phyloP scores from a whole-genome alignment of 2,329 filamentous ascomycete species.

The Cryphonectria carpinicola region DNA sequence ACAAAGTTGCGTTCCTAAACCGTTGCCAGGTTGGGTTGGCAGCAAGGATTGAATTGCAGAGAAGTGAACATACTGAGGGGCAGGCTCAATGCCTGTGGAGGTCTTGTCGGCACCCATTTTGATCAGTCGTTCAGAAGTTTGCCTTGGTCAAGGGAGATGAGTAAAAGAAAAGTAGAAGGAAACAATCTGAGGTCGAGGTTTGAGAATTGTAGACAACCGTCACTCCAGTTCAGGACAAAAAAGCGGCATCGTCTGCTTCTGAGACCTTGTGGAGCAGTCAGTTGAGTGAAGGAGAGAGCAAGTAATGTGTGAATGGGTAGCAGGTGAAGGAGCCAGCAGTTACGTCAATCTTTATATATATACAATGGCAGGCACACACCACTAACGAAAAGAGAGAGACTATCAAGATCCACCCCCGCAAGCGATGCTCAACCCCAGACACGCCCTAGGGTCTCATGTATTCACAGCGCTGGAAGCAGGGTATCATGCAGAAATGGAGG shows the following conservation, averaged over 20 bases:
- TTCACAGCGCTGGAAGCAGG: not conserved
- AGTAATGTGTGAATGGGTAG: not conserved
- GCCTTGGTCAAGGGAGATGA: not conserved
- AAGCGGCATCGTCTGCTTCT: not conserved
- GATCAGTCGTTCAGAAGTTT: not conserved
- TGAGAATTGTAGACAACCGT: not conserved
- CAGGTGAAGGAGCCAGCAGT: not conserved
- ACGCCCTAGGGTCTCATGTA: not conserved
- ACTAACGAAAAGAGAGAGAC: not conserved
- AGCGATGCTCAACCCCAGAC: not conserved
- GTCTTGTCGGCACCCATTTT: constrained; percentile 12
- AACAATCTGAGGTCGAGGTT: not conserved
- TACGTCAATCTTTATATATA: not conserved
- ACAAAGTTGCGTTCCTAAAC: not conserved
- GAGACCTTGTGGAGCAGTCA: not conserved
- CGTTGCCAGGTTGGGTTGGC: too few relatives aligned
- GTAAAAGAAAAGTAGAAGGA: not conserved
- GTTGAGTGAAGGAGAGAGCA: not conserved
- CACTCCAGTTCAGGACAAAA: not conserved
- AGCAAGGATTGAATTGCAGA: not conserved
- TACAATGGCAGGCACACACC: not conserved
- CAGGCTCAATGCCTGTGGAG: constrained; percentile 8
- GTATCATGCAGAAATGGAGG: not conserved
- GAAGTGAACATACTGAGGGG: not conserved
- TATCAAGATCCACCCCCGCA: constrained; percentile 5